Percentiles rank a stretch among this genome's conserved stretches.
Evolutionary conservation across 2,329 filamentous ascomycete genomes (phyloP).

Genomic region (Hymenoscyphus infarciens): DNA sequence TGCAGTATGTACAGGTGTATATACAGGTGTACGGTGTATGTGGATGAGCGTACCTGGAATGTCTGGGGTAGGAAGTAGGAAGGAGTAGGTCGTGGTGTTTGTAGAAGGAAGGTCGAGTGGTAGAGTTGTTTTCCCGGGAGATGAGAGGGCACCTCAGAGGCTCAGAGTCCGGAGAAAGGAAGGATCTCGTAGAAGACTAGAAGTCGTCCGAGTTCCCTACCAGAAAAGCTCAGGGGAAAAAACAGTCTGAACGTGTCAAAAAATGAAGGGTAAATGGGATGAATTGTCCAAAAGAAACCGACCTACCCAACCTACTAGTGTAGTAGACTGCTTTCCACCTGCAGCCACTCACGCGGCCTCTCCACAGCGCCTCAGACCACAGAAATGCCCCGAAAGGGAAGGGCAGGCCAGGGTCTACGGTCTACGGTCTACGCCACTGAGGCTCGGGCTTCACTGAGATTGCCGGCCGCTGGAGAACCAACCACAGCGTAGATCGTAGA

Average conservation of each 20-base stretch:
- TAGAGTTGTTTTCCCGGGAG: neutral
- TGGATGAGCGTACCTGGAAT: no score
- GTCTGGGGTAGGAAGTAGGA: neutral
- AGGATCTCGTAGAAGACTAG: no score
- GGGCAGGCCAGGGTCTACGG: no score
- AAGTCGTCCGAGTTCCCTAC: neutral
- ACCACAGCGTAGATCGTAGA: slow-evolving; percentile 2
- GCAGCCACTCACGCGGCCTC: neutral
- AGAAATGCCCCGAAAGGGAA: neutral
- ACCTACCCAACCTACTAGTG: no score
- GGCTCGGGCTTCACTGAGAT: neutral
- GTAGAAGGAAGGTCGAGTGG: neutral
- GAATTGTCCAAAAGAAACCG: no score
- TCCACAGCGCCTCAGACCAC: no score
- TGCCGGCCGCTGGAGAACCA: neutral
- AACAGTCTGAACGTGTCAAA: neutral
- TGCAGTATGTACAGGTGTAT: neutral
- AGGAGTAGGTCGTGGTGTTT: neutral
- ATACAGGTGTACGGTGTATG: no score
- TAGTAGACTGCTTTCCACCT: no score
- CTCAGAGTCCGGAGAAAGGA: neutral
- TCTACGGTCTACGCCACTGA: no score
- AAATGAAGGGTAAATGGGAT: no score
- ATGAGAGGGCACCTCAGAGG: neutral
- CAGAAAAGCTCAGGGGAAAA: neutral